Base-by-base conservation (phyloP, 371 early-diverging fungal genomes). In the Mortierella sp. region DNA sequence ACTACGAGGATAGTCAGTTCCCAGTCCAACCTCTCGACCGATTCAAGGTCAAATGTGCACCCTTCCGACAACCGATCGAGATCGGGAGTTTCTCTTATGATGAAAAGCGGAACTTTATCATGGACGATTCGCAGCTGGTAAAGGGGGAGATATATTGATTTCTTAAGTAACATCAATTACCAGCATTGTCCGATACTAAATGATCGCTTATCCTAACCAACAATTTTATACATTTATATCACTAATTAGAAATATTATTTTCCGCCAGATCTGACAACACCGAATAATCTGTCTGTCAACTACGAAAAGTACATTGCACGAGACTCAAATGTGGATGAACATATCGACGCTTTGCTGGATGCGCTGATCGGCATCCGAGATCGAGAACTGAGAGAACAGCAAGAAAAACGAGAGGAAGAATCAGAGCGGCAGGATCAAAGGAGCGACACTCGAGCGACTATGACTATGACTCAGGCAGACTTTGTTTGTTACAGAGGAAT, bases 211-310 rank as follows among this genome's bases (percentile, higher is more conserved):
- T n/a, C n/a, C n/a, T n/a, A n/a, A n/a, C n/a, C n/a, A n/a, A n/a
- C n/a, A n/a, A n/a, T n/a, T n/a, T n/a, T n/a, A n/a, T n/a, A n/a
- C n/a, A n/a, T n/a, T n/a, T n/a, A n/a, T n/a, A n/a, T n/a, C n/a
- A n/a, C n/a, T n/a, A n/a, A n/a, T n/a, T 72, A 90, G 89, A 91
- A 86, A 80, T 93, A 92, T 68, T 95, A 89, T 75, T 83, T 84
- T 60, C 84, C 89, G 15, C 88, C 91, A 0, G 80, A 82, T 26
- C 49, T 87, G 15, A n/a, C 67, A 11, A 76, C 83, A 14, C 72
- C 79, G 61, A 81, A 84, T 66, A 78, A 87, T 64, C 72, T 90
- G 30, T 82, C 90, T 8, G 84, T 63, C 68, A 88, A 86, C 26
- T 92, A 76, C 52, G 84, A 88, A 12, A 64, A 81, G 15, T 93